A percentile compares a stretch with the other conserved stretches of the same genome.
Evolutionary conservation across 345 rosid genomes (phyloP).

Genomic region (Lagerstroemia speciosa): DNA sequence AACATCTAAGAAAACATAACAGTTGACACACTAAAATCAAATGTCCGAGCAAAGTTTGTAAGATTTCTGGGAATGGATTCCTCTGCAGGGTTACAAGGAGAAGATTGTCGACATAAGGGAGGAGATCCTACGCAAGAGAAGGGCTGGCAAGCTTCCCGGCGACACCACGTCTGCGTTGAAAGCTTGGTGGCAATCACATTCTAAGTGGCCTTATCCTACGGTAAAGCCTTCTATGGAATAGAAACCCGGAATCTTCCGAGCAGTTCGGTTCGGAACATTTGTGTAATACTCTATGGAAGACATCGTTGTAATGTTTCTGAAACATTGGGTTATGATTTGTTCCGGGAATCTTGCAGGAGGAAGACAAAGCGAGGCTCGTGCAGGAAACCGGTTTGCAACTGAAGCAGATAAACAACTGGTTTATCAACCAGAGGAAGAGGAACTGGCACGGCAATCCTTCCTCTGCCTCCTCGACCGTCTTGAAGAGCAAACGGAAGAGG

Average conservation of each 20-base stretch:
- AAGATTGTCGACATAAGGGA: conserved; percentile 89
- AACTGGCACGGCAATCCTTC: conserved; percentile 97
- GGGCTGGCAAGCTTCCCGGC: conserved; percentile 97
- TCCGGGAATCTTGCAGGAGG: conserved; percentile 50
- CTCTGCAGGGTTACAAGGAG: conserved; percentile 81
- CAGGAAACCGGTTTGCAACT: conserved; percentile 94
- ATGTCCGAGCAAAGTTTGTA: neutral
- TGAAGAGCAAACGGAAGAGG: conserved; percentile 93
- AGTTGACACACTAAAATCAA: neutral
- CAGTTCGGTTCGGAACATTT: too few relatives aligned
- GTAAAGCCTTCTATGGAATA: conserved; percentile 54
- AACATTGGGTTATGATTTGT: neutral
- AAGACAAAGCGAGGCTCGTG: conserved; percentile 91
- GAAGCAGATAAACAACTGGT: conserved; percentile 98
- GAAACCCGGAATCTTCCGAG: too few relatives aligned
- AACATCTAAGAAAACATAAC: neutral
- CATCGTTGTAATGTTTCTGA: conserved; percentile 18
- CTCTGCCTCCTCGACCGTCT: conserved; percentile 54
- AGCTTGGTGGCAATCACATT: conserved; percentile 96
- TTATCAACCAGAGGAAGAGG: conserved; percentile 95
- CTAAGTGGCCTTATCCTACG: conserved; percentile 99
- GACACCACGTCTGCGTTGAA: conserved; percentile 88
- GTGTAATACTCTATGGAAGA: too few relatives aligned
- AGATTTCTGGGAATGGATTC: neutral
- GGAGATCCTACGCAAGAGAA: conserved; percentile 92